Evolutionary conservation across 768 basidiomycete species (phyloP), one percentile per base, ranked within the genome.

Genomic region (Psilocybe azurescens): DNA sequence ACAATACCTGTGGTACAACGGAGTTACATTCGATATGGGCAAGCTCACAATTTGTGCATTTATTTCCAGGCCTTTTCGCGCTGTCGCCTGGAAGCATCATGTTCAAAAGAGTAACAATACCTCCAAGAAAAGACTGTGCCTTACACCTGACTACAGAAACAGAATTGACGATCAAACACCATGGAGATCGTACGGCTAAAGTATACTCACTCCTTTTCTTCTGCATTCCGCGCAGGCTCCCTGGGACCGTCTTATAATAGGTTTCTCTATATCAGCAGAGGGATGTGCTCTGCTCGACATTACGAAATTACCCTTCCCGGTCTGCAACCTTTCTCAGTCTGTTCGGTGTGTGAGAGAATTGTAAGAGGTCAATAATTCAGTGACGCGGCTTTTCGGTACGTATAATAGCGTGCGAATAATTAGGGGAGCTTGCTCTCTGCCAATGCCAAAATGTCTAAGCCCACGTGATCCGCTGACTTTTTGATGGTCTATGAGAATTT

Each of bases 1-100:
- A 14, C 5, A 63, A 69, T 46, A 69, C 71, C 9, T 72, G 70
- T 24, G 82, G 81, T 63, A 81, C 81, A 38, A 80, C 65, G 62
- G 88, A 87, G 0, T 81, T 84, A 68, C 88, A 89, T 44, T 81
- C 77, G 1, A 79, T 74, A 32, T 74, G 77, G 48, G 80, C 82
- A 0, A 77, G 66, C 0, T 77, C 74, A 64, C 88, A 89, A 64
- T 86, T 88, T 1, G 85, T 79, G 67, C 88, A 89, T 41, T 74
- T 73, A 32, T 81, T 84, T 2, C 77, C 75, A 1, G 82, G 81
- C 79, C 81, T 84, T 60, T 79, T 82, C 9, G 85, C 84, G 64
- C 89, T 89, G 63, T 90, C 85, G 64, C 86, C 86, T 86, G 58
- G 50, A 47, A 3, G 1, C 10, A 7, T 10, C 33, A 1, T 36